Base-by-base conservation (phyloP, 148 eudicot genomes). In the Vaccinium corymbosum region DNA sequence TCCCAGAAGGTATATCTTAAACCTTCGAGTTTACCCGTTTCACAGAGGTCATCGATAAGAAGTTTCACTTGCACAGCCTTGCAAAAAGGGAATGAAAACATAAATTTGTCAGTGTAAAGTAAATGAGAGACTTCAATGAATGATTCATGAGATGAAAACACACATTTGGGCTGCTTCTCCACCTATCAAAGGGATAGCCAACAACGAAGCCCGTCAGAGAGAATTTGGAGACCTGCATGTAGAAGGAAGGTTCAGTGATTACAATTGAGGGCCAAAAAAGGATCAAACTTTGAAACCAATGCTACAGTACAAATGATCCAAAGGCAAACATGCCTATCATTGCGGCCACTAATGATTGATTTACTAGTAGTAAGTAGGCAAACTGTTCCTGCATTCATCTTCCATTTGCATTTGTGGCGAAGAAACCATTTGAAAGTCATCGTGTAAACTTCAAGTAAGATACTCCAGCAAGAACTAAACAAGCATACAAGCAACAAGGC, bases 1-100 rank as follows among this genome's bases (percentile, higher is more conserved):
- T 94, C 87, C 98, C 98, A 94, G 79, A 86, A 96, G 6, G 98
- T 93, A 83, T 96, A 96, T 64, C 61, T 90, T 49, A 96, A n/a
- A 84, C 90, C 95, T 84, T 90, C 84, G 78, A 97, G 94, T 83
- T 93, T 93, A 80, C 93, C 92, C 5, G 98, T 92, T 82, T 89
- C 85, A 76, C 88, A 90, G 59, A 96, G 97, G 78, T 91, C 95
- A 79, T 93, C 95, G 38, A 97, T 72, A n/a, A 97, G 87, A 22
- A 86, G 55, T 84, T 92, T 93, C 87, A 94, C 93, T 84, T 91
- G 97, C 52, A 87, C 75, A 86, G 91, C 95, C 98, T 97, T 87
- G 83, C 50, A 48, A 86, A 78, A 51, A 80, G 32, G 50, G 49
- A 29, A 79, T 52, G 51, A 49, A 19, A 62, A 42, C 66, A 25